Conservation (phyloP, 2,329 filamentous ascomycete genomes). For the Aaosphaeria pasadenensis region DNA sequence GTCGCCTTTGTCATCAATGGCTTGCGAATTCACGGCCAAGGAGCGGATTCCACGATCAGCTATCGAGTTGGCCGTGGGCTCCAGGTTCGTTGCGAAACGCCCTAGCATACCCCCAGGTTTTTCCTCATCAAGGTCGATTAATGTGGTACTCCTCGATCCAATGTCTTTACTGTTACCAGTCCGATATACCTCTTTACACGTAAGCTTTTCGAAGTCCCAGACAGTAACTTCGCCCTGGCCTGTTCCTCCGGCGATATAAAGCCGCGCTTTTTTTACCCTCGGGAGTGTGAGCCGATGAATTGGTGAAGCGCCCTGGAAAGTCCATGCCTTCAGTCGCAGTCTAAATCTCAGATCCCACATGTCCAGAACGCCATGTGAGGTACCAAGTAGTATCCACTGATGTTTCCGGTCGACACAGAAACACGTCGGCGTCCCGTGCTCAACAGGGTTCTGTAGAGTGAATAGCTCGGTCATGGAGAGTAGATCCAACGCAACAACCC, state of each 20-base stretch:
- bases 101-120: slow-evolving; percentile 79
- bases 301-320: slow-evolving; percentile 73
- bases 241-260: slow-evolving; percentile 86
- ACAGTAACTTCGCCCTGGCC: slow-evolving; percentile 86
- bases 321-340: slow-evolving; percentile 83
- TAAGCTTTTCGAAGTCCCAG: slow-evolving; percentile 90
- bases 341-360: slow-evolving; percentile 97
- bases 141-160: slow-evolving; percentile 56
- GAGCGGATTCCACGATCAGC: slow-evolving; percentile 70
- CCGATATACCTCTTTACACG: slow-evolving; percentile 86
- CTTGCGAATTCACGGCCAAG: slow-evolving; percentile 69
- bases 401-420: slow-evolving; percentile 84
- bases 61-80: slow-evolving; percentile 46
- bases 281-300: slow-evolving; percentile 80
- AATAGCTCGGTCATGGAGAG: slow-evolving; percentile 82
- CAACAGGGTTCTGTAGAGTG: slow-evolving; percentile 78
- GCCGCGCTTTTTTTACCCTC: slow-evolving; percentile 66
- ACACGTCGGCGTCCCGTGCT: slow-evolving; percentile 87
- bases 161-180: slow-evolving; percentile 43
- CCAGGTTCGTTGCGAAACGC: slow-evolving; percentile 72
- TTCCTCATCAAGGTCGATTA: slow-evolving; percentile 89
- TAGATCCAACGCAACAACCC: slow-evolving; percentile 80
- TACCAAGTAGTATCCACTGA: slow-evolving; percentile 89
- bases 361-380: slow-evolving; percentile 87
- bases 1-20: slow-evolving; percentile 67